These are phyloP conservation scores for Aulographum hederae DNA, from an alignment of 2,329 filamentous ascomycete genomes.

Conservation along the genomic window DNA sequence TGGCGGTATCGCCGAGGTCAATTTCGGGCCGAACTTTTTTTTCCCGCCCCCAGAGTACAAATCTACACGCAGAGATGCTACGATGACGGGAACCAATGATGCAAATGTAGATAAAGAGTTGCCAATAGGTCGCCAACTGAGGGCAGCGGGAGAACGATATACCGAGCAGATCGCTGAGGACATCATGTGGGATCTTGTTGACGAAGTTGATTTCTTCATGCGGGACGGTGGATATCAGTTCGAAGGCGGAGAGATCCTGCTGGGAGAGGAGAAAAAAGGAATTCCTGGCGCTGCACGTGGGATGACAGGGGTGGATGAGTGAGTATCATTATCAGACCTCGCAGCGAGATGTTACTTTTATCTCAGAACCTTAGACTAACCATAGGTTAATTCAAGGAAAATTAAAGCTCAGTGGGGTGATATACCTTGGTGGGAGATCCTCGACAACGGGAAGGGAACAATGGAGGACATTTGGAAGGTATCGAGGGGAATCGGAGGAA, in stretches of 20 bases:
- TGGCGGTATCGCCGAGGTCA: conserved; percentile 78
- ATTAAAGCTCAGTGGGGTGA: too few species aligned
- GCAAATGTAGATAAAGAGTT: conserved; percentile 10
- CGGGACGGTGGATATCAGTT: conserved; percentile 38
- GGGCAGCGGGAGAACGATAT: conserved; percentile 60
- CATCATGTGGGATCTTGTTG: conserved; percentile 77
- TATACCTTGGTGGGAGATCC: too few species aligned
- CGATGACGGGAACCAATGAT: conserved; percentile 4
- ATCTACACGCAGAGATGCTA: conserved; percentile 24
- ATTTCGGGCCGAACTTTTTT: conserved; percentile 92
- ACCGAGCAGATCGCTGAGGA: conserved; percentile 91
- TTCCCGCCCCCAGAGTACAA: conserved; percentile 47
- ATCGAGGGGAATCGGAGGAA: too few species aligned
- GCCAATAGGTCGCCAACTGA: conserved; percentile 21
- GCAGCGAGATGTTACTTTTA: too few species aligned
- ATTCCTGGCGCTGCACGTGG: background rate
- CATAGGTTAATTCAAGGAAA: too few species aligned
- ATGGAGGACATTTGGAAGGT: too few species aligned
- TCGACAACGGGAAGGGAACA: too few species aligned
- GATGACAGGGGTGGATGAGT: background rate
- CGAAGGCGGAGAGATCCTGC: conserved; percentile 10
- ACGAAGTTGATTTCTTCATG: conserved; percentile 83
- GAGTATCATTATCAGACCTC: background rate
- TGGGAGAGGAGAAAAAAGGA: conserved; percentile 1
- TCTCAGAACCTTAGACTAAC: too few species aligned